A percentile compares a stretch with the other conserved stretches of the same genome.
Conservation (phyloP, 2,329 filamentous ascomycete genomes). For the Beauveria brongniartii region DNA sequence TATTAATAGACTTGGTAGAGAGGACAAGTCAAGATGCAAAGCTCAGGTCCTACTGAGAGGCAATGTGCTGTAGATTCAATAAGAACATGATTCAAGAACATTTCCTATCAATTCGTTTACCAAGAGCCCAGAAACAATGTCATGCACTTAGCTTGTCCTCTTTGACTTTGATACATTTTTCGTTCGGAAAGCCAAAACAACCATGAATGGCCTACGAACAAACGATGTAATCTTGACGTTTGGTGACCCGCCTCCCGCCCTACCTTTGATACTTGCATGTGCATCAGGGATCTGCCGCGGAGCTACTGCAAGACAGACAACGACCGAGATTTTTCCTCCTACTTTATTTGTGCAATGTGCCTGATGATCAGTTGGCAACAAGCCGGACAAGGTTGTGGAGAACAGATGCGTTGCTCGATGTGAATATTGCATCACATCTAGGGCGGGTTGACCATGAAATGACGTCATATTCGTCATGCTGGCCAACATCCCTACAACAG, state of each 20-base stretch:
- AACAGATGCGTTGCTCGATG: background rate
- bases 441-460: background rate
- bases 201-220: too few relatives aligned
- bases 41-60: too few relatives aligned
- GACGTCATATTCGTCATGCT: slow-evolving; percentile 11
- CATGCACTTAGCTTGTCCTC: too few relatives aligned
- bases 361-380: background rate
- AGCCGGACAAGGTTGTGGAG: background rate
- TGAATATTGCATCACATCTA: background rate
- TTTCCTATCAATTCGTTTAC: too few relatives aligned
- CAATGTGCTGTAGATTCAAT: too few relatives aligned
- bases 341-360: background rate
- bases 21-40: too few relatives aligned
- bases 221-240: background rate
- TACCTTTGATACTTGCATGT: background rate
- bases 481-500: background rate
- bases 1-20: too few relatives aligned
- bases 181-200: too few relatives aligned
- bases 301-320: background rate
- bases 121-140: fast-evolving
- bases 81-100: too few relatives aligned
- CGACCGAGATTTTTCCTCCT: background rate
- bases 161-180: too few relatives aligned
- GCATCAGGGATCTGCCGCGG: background rate
- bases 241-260: background rate